Percentiles rank a stretch among this genome's conserved stretches.
phyloP scores from a whole-genome alignment of 192 early-diverging fungal genomes.

The Podila epigama region DNA sequence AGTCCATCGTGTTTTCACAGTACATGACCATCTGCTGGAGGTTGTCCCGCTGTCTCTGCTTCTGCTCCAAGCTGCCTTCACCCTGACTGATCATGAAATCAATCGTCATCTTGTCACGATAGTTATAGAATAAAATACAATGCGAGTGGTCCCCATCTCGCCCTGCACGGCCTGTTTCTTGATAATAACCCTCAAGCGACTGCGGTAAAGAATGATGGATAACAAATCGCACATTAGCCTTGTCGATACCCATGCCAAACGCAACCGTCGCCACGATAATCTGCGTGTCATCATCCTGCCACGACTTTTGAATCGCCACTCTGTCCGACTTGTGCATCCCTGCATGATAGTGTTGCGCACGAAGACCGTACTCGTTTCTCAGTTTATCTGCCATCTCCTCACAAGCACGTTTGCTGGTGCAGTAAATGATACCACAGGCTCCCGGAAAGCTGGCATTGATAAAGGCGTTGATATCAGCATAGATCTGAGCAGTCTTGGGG shows the following conservation, averaged over 20 bases:
- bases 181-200: slow-evolving; percentile 94
- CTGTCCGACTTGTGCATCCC: slow-evolving; percentile 84
- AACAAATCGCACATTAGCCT: slow-evolving; percentile 94
- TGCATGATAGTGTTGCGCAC: slow-evolving; percentile 87
- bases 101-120: slow-evolving; percentile 75
- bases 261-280: slow-evolving; percentile 97
- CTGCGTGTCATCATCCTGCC: slow-evolving; percentile 76
- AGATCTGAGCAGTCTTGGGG: slow-evolving; percentile 67
- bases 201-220: slow-evolving; percentile 91
- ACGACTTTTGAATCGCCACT: slow-evolving; percentile 76
- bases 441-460: slow-evolving; percentile 67
- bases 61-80: slow-evolving; percentile 83
- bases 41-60: slow-evolving; percentile 75
- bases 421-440: slow-evolving; percentile 95
- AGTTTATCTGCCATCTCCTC: slow-evolving; percentile 83
- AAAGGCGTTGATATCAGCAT: slow-evolving; percentile 75
- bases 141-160: slow-evolving; percentile 86
- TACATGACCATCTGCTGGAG: slow-evolving; percentile 75
- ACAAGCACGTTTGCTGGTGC: slow-evolving; percentile 77
- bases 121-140: slow-evolving; percentile 88
- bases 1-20: slow-evolving; percentile 88
- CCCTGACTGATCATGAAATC: slow-evolving; percentile 83
- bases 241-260: slow-evolving; percentile 99
- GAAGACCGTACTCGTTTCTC: slow-evolving; percentile 61
- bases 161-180: slow-evolving; percentile 96